phyloP scores from a whole-genome alignment of 768 basidiomycete genomes.

The Sporobolomyces phaffii region DNA sequence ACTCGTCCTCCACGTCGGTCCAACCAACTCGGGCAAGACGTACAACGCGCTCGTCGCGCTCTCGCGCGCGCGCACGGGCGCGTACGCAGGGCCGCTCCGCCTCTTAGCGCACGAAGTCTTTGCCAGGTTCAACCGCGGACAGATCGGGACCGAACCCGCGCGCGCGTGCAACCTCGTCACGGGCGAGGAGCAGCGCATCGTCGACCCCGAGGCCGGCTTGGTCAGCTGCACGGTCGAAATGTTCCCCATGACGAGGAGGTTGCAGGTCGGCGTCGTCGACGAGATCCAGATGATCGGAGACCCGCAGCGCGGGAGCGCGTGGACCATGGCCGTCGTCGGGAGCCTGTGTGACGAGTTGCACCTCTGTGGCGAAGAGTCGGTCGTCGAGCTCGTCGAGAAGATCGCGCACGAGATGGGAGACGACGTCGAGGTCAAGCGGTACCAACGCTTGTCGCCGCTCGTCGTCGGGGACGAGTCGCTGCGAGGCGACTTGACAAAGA shows the following conservation, averaged over 20 bases:
- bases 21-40: slow-evolving; percentile 96
- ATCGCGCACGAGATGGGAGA: slow-evolving; percentile 75
- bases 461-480: slow-evolving; percentile 61
- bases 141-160: slow-evolving; percentile 66
- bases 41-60: slow-evolving; percentile 85
- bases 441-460: slow-evolving; percentile 83
- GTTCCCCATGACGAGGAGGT: slow-evolving; percentile 51
- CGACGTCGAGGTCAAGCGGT: slow-evolving; percentile 69
- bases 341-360: slow-evolving; percentile 73
- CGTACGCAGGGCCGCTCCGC: slow-evolving; percentile 85
- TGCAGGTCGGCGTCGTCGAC: slow-evolving; percentile 85
- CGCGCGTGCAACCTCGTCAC: slow-evolving; percentile 79
- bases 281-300: slow-evolving; percentile 96
- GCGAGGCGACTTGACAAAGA: slow-evolving; percentile 55
- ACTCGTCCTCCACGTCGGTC: slow-evolving; percentile 91
- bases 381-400: slow-evolving; percentile 66
- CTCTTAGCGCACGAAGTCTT: slow-evolving; percentile 93
- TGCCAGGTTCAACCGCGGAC: slow-evolving; percentile 81
- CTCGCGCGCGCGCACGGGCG: slow-evolving; percentile 63
- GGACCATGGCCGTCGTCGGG: slow-evolving; percentile 77
- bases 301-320: slow-evolving; percentile 65
- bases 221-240: slow-evolving; percentile 92
- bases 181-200: slow-evolving; percentile 77
- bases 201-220: slow-evolving; percentile 56
- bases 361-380: slow-evolving; percentile 90